phyloP scores from a whole-genome alignment of 2,329 filamentous ascomycete genomes.

The Penicillium oxalicum region DNA sequence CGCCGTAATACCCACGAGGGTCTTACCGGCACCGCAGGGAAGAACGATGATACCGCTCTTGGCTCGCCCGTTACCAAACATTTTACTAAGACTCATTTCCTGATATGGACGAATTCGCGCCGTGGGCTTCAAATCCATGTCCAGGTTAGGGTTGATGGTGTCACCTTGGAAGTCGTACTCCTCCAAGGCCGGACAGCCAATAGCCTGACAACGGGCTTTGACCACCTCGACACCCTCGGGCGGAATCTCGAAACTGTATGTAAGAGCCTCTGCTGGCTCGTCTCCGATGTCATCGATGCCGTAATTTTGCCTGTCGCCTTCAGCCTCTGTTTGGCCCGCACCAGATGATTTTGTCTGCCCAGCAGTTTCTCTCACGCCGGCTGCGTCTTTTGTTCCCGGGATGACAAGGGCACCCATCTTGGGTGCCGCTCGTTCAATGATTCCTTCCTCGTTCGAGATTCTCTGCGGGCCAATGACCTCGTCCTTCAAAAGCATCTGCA shows the following conservation, averaged over 20 bases:
- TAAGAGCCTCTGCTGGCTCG: constrained; percentile 71
- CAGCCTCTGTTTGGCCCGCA: constrained; percentile 35
- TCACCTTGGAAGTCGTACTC: constrained; percentile 98
- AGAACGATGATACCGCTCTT: constrained; percentile 97
- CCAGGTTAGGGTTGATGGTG: constrained; percentile 77
- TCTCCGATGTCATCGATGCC: constrained; percentile 70
- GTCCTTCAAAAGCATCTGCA: constrained; percentile 82
- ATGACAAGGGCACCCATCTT: constrained; percentile 86
- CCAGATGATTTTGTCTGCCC: constrained; percentile 32
- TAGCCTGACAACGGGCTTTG: constrained; percentile 79
- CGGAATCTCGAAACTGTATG: constrained; percentile 88
- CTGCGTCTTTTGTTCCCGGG: constrained; percentile 88
- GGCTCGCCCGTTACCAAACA: constrained; percentile 97
- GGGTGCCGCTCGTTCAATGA: constrained; percentile 75
- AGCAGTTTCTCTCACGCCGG: constrained; percentile 70
- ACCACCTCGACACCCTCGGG: constrained; percentile 78
- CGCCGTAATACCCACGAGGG: constrained; percentile 93
- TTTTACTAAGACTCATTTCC: constrained; percentile 95
- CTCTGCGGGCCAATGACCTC: constrained; percentile 72
- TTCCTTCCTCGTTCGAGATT: constrained; percentile 64
- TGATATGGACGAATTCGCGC: constrained; percentile 56
- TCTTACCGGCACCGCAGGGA: constrained; percentile 95
- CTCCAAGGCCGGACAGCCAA: constrained; percentile 82
- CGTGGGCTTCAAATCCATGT: constrained; percentile 76
- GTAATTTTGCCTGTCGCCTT: constrained; percentile 64